Base-by-base conservation (phyloP, 148 eudicot genomes). In the Arbutus unedo region DNA sequence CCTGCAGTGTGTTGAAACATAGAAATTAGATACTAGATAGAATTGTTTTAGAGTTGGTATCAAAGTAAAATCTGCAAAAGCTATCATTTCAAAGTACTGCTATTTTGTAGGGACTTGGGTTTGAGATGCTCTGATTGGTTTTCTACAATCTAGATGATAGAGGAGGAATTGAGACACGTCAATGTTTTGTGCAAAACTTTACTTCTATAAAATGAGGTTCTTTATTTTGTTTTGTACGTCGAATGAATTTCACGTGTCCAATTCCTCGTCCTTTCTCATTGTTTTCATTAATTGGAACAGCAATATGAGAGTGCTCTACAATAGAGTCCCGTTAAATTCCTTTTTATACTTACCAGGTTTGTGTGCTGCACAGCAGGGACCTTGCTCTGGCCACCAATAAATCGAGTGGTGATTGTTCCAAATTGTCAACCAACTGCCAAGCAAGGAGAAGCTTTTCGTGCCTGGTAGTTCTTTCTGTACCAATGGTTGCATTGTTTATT, bases 331-430 rank as follows among this genome's bases (percentile, higher is more conserved):
- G 8, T 47, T 49, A 48, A 50, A 48, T 80, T 62, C 43, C 45
- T 47, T 62, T 60, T 21, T 16, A 16, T 67, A 25, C 16, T 80
- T 38, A 23, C 82, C 47, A 25, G 56, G 72, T n/a, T 49, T 25
- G 57, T 66, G 82, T 55, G 23, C 82, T 66, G 82, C 82, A 66
- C 74, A 66, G 43, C 47, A 72, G 82, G 47, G 71, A 66, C 71
- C 60, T 21, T 80, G 8, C 59, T 50, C 44, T n/a, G 21, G 72
- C 56, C 47, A 38, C 66, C 50, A 77, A 77, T 77, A 77, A 77
- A 77, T 77, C 14, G 16, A 77, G 78, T 50, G 78, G 55, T 47
- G 47, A 3, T 11, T 56, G 68, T 79, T 79, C 25, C 71, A 60
- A 79, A 57, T 79, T 79, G 43, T 60, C 71, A 59, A 48, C 50